Evolutionary conservation across 345 rosid genomes (phyloP).

Genomic region (Aegle marmelos): DNA sequence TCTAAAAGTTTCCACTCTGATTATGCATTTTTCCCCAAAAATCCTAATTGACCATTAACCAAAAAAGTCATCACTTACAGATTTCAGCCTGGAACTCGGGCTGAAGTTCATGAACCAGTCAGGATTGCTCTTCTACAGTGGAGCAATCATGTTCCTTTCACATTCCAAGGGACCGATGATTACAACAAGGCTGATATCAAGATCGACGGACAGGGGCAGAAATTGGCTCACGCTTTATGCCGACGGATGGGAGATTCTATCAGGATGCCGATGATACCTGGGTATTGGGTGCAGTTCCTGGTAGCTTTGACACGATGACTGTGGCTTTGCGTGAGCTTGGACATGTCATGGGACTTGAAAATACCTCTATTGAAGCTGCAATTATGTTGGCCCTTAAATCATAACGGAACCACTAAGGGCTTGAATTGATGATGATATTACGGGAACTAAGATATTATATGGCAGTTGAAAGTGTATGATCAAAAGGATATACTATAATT

Average conservation of each 20-base stretch:
- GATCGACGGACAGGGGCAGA: not conserved
- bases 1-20: too few species aligned
- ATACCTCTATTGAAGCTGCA: not conserved
- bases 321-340: constrained; percentile 23
- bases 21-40: not conserved
- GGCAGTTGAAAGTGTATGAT: too few species aligned
- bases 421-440: constrained; percentile 15
- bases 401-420: not conserved
- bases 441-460: constrained; percentile 16
- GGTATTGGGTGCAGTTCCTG: not conserved
- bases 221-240: not conserved
- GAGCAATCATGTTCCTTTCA: not conserved
- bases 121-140: not conserved
- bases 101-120: not conserved
- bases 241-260: not conserved
- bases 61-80: not conserved
- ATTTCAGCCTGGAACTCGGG: not conserved
- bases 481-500: too few species aligned
- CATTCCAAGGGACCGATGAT: not conserved
- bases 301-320: not conserved
- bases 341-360: constrained; percentile 17
- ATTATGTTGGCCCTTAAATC: constrained; percentile 9
- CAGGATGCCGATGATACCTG: constrained; percentile 1
- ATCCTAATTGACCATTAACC: not conserved
- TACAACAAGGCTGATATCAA: not conserved